Base-by-base conservation (phyloP, 768 basidiomycete genomes). In the Pleurotus sapidus region DNA sequence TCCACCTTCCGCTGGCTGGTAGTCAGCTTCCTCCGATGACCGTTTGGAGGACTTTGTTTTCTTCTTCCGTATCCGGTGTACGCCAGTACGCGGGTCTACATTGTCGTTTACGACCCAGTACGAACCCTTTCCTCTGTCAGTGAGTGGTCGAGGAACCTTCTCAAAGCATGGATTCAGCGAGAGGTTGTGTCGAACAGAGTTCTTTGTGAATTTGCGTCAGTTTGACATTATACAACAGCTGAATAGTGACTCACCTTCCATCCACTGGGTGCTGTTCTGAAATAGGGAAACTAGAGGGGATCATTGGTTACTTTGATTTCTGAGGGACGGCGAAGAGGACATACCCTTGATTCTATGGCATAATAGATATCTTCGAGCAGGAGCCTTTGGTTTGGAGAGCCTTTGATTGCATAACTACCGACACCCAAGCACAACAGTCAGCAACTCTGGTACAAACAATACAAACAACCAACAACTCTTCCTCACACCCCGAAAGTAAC, bases 61-160 rank as follows among this genome's bases (percentile, higher is more conserved):
- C 79, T 93, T 93, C 74, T 93, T 93, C 66, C 92, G 87, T 55
- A 93, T 82, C 23, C 92, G 86, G 66, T 94, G 92, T 30, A 93
- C 92, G 37, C 92, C 92, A 3, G 92, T 93, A 40, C 91, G 88
- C 49, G 91, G 91, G 65, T 93, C 91, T 45, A 93, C 89, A 64
- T 89, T 89, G 64, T 93, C 91, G 64, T 93, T 92, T 60, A 94
- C 92, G 0, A 91, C 93, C 92, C 92, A 94, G 66, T 93, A 94
- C 0, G 90, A 93, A 18, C 92, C 92, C 66, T 94, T 94, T 53
- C 92, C 92, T 51, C 92, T 86, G 65, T 94, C 92, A 5, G 92
- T 94, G 62, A 94, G 82, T 11, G 92, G 92, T n/a, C 92, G 88
- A 2, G 92, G 87, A 4, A 93, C 89, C 71, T 94, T 94, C 72